phyloP scores from a whole-genome alignment of 805 yeast genomes.

The Starmerella vaccinii region DNA sequence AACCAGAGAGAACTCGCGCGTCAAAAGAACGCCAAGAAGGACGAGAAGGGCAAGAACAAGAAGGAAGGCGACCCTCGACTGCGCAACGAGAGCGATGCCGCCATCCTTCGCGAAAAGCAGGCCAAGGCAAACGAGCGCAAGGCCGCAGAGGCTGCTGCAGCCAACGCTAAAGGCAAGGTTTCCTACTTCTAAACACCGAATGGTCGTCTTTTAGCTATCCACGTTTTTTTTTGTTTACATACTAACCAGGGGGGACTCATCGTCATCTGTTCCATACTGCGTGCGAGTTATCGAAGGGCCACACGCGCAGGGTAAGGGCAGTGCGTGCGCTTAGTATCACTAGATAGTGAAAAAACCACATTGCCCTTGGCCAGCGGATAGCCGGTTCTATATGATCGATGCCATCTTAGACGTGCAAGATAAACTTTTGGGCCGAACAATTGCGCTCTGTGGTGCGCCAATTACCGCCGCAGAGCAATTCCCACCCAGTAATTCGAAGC shows the following conservation, averaged over 20 bases:
- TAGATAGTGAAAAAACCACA: neutral
- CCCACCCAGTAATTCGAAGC: neutral
- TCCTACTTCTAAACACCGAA: slow-evolving; percentile 12
- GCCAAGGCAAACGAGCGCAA: slow-evolving; percentile 48
- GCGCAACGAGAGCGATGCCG: slow-evolving; percentile 83
- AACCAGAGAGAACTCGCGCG: slow-evolving; percentile 94
- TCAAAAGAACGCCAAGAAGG: slow-evolving; percentile 75
- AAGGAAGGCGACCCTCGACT: slow-evolving; percentile 75
- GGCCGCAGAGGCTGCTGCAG: slow-evolving; percentile 18
- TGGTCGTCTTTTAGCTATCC: neutral
- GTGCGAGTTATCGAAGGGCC: neutral
- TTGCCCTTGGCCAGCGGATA: neutral
- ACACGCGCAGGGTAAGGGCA: neutral
- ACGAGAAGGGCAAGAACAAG: slow-evolving; percentile 56
- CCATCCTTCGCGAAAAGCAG: slow-evolving; percentile 79
- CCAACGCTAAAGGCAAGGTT: slow-evolving; percentile 3
- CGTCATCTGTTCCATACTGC: too few species aligned
- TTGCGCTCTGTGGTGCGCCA: neutral
- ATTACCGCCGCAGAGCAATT: neutral
- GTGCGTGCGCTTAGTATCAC: neutral
- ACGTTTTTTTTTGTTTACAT: neutral
- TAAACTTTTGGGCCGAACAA: neutral
- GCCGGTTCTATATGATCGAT: neutral
- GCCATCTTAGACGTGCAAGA: neutral
- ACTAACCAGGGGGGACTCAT: too few species aligned